A percentile compares a stretch with the other conserved stretches of the same genome.
phyloP scores from a whole-genome alignment of 192 early-diverging fungal genomes.

The Coemansia sp. region DNA sequence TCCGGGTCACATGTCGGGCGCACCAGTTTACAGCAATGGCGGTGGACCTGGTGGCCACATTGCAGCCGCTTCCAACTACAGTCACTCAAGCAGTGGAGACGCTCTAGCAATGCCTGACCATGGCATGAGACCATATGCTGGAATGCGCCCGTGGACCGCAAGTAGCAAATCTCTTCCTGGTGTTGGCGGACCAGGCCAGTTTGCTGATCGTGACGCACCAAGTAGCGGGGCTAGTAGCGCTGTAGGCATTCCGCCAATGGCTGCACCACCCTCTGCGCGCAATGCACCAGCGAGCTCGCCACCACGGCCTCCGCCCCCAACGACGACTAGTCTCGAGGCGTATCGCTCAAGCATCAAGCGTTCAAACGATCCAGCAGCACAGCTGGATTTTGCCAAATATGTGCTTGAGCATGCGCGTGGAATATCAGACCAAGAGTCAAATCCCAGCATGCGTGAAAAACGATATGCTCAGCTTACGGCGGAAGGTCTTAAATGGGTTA shows the following conservation, averaged over 20 bases:
- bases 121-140: conserved; percentile 9
- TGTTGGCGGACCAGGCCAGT: conserved; percentile 6
- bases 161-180: conserved; percentile 46
- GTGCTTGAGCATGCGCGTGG: conserved; percentile 74
- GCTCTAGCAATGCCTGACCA: conserved; percentile 10
- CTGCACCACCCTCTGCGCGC: conserved; percentile 21
- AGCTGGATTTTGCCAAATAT: conserved; percentile 86
- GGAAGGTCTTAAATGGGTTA: conserved; percentile 85
- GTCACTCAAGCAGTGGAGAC: conserved; percentile 33
- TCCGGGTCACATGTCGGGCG: not conserved
- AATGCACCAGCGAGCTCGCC: conserved; percentile 14
- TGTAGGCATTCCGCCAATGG: conserved; percentile 37
- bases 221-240: conserved; percentile 47
- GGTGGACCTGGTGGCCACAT: not conserved
- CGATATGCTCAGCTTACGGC: conserved; percentile 67
- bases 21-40: not conserved
- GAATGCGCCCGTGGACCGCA: conserved; percentile 39
- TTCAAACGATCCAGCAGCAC: conserved; percentile 66
- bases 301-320: conserved; percentile 34
- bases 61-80: conserved; percentile 13
- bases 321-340: conserved; percentile 40
- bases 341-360: conserved; percentile 49
- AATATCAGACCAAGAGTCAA: conserved; percentile 60
- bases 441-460: conserved; percentile 66
- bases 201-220: conserved; percentile 28